Evolutionary conservation across 2,329 filamentous ascomycete genomes (phyloP).

Genomic region (Bipolaris oryzae): DNA sequence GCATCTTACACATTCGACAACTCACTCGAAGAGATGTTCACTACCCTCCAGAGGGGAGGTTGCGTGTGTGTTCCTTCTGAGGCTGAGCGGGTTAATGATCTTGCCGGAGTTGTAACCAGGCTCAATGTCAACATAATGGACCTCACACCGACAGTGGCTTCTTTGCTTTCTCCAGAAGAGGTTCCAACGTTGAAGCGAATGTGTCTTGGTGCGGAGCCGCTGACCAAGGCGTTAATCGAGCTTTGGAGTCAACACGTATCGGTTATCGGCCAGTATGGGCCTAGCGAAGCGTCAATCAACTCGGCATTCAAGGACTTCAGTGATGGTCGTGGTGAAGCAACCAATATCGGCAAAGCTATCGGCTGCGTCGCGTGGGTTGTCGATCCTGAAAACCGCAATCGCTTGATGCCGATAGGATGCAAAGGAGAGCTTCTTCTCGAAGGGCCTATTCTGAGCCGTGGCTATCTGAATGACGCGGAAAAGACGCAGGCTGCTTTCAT

Average conservation of each 20-base stretch:
- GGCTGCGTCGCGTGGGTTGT: constrained; percentile 44
- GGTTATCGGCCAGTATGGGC: constrained; percentile 42
- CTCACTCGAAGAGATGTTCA: constrained; percentile 62
- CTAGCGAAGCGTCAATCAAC: constrained; percentile 44
- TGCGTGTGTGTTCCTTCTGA: constrained; percentile 63
- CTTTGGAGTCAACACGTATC: constrained; percentile 31
- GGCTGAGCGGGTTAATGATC: constrained; percentile 59
- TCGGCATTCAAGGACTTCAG: constrained; percentile 39
- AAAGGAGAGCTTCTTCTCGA: constrained; percentile 46
- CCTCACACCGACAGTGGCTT: constrained; percentile 65
- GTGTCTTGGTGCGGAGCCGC: constrained; percentile 54
- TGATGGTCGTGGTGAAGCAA: constrained; percentile 36
- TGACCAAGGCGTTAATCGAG: constrained; percentile 41
- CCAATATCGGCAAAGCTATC: constrained; percentile 41
- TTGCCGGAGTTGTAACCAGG: constrained; percentile 51
- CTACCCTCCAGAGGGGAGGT: constrained; percentile 58
- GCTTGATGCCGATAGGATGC: constrained; percentile 42
- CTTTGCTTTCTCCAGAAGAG: constrained; percentile 51
- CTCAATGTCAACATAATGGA: constrained; percentile 47
- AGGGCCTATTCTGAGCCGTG: constrained; percentile 42
- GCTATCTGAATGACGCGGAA: constrained; percentile 42
- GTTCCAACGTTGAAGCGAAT: constrained; percentile 55
- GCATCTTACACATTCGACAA: constrained; percentile 62
- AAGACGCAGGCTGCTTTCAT: constrained; percentile 43
- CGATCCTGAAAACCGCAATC: constrained; percentile 38